Evolutionary conservation across 768 basidiomycete genomes (phyloP).

Genomic region (Asterophora parasitica): DNA sequence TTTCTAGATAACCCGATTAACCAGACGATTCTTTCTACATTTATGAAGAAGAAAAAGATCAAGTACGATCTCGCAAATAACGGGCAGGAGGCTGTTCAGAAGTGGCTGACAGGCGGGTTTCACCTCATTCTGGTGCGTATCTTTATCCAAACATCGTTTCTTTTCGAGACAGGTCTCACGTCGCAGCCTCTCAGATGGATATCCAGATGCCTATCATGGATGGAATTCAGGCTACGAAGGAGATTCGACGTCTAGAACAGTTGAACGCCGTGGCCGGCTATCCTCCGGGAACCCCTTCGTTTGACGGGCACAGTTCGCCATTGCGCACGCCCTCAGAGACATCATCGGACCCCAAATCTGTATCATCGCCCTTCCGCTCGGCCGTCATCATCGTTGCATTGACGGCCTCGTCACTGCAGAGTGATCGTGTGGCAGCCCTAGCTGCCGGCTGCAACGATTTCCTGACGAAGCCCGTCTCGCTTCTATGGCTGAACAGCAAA

Average conservation of each 20-base stretch:
- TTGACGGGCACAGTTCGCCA: constrained; percentile 34
- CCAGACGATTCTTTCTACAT: constrained; percentile 94
- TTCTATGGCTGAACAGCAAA: constrained; percentile 95
- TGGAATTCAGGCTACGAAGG: constrained; percentile 94
- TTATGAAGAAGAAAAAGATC: constrained; percentile 94
- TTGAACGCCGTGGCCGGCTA: constrained; percentile 58
- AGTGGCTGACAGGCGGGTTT: constrained; percentile 90
- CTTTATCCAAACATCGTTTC: constrained; percentile 1
- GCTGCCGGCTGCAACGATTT: constrained; percentile 99
- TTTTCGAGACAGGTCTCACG: constrained; percentile 3
- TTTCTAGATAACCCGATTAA: constrained; percentile 93
- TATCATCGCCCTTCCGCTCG: constrained; percentile 71
- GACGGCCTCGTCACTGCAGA: constrained; percentile 92
- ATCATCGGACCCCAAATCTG: constrained; percentile 42
- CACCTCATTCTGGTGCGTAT: constrained; percentile 87
- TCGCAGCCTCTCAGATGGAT: constrained; percentile 74
- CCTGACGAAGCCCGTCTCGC: constrained; percentile 92
- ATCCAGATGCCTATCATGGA: constrained; percentile 99
- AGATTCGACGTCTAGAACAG: constrained; percentile 85
- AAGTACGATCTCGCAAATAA: constrained; percentile 93
- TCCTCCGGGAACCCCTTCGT: constrained; percentile 63
- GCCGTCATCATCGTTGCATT: constrained; percentile 99
- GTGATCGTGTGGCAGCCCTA: constrained; percentile 93
- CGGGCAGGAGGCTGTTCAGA: constrained; percentile 92
- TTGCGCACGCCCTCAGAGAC: constrained; percentile 50